Evolutionary conservation across 768 basidiomycete species (phyloP), one percentile per base, ranked within the genome.

Genomic region (Auricularia cornea): DNA sequence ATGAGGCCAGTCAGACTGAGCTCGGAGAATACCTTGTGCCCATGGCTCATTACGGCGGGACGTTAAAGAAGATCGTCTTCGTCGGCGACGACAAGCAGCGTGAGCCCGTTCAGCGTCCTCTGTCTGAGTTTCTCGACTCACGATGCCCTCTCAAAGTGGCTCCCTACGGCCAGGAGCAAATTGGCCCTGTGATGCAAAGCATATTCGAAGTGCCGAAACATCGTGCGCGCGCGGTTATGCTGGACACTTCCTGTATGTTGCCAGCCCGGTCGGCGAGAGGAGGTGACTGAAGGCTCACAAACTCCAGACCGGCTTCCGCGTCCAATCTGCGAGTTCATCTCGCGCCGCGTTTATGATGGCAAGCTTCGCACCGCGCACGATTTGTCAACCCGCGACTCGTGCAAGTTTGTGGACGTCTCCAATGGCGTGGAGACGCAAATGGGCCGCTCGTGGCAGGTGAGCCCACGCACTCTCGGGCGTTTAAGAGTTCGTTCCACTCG

Each of bases 241-340:
- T 93, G 38, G 77, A 90, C 65, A 90, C 80, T 1, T 90, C 92
- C 74, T 93, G 92, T 90, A 71, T 68, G 83, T 72, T 14, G n/a
- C n/a, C n/a, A n/a, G 44, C 64, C 6, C 29, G 8, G 38, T 40
- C 38, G 18, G 38, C 8, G 8, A 40, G 8, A 40, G 52, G 4
- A 35, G 12, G 16, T 32, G 59, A 6, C n/a, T 10, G 40, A 40
- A 20, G 40, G 35, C 38, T 28, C 8, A 60, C 63, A 61, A 33
- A 29, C 26, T 48, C 26, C 62, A 93, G 92, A 93, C 67, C 84
- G 92, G 1, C 91, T 94, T 89, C 91, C 91, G 60, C 83, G 85
- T 59, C 83, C 89, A 66, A 86, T 92, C 77, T 89, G 90, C 28
- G 68, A 77, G 3, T 84, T 91, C 52, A 88, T 94, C 44, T 92